Evolutionary conservation across 1,284 basidiomycete species (phyloP).

Genomic region (Clitocybe nebularis): DNA sequence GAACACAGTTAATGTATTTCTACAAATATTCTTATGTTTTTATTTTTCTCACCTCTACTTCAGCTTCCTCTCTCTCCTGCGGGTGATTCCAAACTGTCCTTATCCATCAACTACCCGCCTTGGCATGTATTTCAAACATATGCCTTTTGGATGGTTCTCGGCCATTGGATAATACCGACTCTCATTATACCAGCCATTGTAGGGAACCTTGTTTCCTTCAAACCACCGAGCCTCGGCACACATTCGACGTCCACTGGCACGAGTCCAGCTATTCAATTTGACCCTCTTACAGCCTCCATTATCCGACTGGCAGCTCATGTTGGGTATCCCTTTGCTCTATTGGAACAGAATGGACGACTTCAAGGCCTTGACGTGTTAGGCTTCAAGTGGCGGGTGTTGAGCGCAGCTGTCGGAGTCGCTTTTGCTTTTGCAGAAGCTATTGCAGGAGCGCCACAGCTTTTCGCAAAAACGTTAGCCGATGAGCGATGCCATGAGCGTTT

Average conservation of each 20-base stretch:
- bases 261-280: slow-evolving; percentile 33
- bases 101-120: slow-evolving; percentile 44
- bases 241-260: slow-evolving; percentile 14
- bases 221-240: slow-evolving; percentile 27
- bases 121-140: slow-evolving; percentile 34
- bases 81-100: slow-evolving; percentile 16
- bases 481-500: slow-evolving; percentile 13
- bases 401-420: slow-evolving; percentile 47
- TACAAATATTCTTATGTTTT: background rate
- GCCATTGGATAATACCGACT: slow-evolving; percentile 57
- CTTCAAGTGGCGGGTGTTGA: slow-evolving; percentile 45
- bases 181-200: slow-evolving; percentile 50
- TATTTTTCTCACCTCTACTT: slow-evolving; percentile 5
- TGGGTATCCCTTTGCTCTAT: slow-evolving; percentile 42
- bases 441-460: slow-evolving; percentile 31
- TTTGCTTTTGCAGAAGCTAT: slow-evolving; percentile 64
- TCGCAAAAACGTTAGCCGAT: slow-evolving; percentile 26
- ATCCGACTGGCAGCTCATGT: slow-evolving; percentile 53
- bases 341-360: slow-evolving; percentile 21
- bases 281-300: slow-evolving; percentile 58
- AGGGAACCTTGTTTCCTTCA: slow-evolving; percentile 58
- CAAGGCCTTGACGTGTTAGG: slow-evolving; percentile 48
- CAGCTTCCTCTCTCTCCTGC: slow-evolving; percentile 23
- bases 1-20: slow-evolving; percentile 34
- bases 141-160: slow-evolving; percentile 46